Conservation (phyloP, 108 stramenopile species). For the Nannochloropsis salina region DNA sequence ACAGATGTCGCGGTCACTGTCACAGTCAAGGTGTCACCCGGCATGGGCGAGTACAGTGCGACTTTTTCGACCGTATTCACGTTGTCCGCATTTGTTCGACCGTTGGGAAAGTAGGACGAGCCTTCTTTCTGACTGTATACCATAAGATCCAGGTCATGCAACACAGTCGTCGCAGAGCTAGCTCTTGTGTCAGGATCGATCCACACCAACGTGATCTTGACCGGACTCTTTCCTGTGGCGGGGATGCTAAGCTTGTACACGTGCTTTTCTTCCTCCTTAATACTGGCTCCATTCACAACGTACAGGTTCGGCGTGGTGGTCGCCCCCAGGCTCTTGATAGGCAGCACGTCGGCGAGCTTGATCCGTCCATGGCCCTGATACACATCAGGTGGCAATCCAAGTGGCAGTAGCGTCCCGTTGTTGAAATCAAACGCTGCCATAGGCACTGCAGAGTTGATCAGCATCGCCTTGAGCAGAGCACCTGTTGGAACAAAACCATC, state of each 20-base stretch:
- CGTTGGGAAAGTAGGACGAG: slow-evolving; percentile 46
- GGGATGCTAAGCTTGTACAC: slow-evolving; percentile 39
- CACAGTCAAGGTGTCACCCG: background rate
- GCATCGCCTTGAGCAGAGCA: slow-evolving; percentile 49
- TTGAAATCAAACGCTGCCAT: slow-evolving; percentile 24
- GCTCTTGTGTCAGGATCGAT: slow-evolving; percentile 40
- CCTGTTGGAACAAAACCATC: slow-evolving; percentile 39
- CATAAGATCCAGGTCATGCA: slow-evolving; percentile 53
- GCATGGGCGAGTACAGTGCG: background rate
- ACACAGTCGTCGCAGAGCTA: slow-evolving; percentile 39
- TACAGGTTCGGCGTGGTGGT: slow-evolving; percentile 34
- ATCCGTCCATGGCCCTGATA: slow-evolving; percentile 52
- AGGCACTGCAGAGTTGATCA: slow-evolving; percentile 43
- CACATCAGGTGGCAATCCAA: slow-evolving; percentile 44
- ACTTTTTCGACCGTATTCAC: slow-evolving; percentile 47
- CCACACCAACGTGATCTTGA: slow-evolving; percentile 49
- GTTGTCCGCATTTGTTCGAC: slow-evolving; percentile 16
- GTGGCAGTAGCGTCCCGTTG: slow-evolving; percentile 20
- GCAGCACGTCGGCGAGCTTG: slow-evolving; percentile 37
- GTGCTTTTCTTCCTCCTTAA: slow-evolving; percentile 35
- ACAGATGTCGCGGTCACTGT: background rate
- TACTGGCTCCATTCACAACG: slow-evolving; percentile 39
- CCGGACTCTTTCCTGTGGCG: background rate
- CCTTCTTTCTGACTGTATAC: slow-evolving; percentile 37
- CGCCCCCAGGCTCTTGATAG: slow-evolving; percentile 21